Evolutionary conservation across 2,329 filamentous ascomycete species (phyloP).

Genomic region (Beauveria rudraprayagi): DNA sequence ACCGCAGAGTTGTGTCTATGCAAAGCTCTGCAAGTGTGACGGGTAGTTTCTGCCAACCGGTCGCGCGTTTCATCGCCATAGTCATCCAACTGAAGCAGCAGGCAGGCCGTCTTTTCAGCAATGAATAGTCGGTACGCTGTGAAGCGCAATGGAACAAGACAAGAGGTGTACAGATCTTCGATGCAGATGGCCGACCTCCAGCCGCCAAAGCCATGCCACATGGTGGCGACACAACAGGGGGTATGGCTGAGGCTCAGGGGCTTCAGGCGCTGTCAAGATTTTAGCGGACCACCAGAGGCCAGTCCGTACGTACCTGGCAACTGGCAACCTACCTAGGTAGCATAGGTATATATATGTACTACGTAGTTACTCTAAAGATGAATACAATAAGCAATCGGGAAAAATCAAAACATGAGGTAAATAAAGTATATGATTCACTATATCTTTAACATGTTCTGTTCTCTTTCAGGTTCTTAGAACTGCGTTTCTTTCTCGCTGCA

Average conservation of each 20-base stretch:
- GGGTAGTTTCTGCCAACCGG: constrained; percentile 82
- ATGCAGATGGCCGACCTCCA: background rate
- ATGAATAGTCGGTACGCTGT: background rate
- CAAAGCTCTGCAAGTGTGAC: constrained; percentile 78
- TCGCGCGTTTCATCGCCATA: constrained; percentile 40
- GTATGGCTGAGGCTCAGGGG: background rate
- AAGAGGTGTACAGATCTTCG: background rate
- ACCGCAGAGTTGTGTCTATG: constrained; percentile 88
- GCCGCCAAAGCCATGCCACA: background rate
- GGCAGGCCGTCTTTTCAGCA: background rate
- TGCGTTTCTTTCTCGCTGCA: background rate
- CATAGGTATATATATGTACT: too few relatives aligned
- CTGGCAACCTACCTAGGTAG: background rate
- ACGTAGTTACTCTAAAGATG: too few relatives aligned
- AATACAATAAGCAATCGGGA: too few relatives aligned
- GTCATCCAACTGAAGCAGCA: background rate
- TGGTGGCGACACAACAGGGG: background rate
- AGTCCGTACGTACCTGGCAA: too few relatives aligned
- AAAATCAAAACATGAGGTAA: too few relatives aligned
- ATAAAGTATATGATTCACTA: too few relatives aligned
- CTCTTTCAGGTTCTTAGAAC: background rate
- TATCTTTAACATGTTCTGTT: background rate
- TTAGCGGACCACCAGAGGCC: background rate
- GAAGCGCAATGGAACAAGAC: background rate
- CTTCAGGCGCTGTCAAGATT: background rate